phyloP scores from a whole-genome alignment of 768 basidiomycete species.

The Vararia minispora region DNA sequence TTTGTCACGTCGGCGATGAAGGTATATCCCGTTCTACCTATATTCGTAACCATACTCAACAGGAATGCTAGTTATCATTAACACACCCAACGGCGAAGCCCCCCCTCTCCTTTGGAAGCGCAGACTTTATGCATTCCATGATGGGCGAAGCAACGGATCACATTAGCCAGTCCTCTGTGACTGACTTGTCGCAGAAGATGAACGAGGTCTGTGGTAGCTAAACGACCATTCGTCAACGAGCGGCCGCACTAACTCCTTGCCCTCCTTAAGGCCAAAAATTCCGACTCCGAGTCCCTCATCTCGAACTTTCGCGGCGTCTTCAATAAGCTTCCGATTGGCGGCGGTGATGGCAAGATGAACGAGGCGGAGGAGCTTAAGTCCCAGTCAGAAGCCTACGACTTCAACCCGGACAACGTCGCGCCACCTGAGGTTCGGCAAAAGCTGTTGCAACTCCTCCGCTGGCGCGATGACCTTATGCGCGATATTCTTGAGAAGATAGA shows the following conservation, averaged over 20 bases:
- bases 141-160: slow-evolving; percentile 57
- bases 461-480: slow-evolving; percentile 51
- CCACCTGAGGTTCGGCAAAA: slow-evolving; percentile 53
- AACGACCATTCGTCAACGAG: background rate
- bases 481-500: slow-evolving; percentile 45
- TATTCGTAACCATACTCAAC: slow-evolving; percentile 1
- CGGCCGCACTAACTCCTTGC: background rate
- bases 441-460: slow-evolving; percentile 44
- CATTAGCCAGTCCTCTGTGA: slow-evolving; percentile 49
- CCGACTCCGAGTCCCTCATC: slow-evolving; percentile 23
- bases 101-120: slow-evolving; percentile 56
- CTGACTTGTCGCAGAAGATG: slow-evolving; percentile 44
- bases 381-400: slow-evolving; percentile 45
- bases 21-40: slow-evolving; percentile 18
- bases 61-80: slow-evolving; percentile 19
- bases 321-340: slow-evolving; percentile 40
- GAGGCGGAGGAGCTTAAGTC: slow-evolving; percentile 46
- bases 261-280: slow-evolving; percentile 17
- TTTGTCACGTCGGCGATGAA: slow-evolving; percentile 69
- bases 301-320: slow-evolving; percentile 31
- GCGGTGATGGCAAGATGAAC: slow-evolving; percentile 32
- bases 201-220: slow-evolving; percentile 25
- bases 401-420: slow-evolving; percentile 50
- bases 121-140: slow-evolving; percentile 56
- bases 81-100: slow-evolving; percentile 43